Evolutionary conservation across 331 rosid species (phyloP).

Genomic region (Telfairia occidentalis): DNA sequence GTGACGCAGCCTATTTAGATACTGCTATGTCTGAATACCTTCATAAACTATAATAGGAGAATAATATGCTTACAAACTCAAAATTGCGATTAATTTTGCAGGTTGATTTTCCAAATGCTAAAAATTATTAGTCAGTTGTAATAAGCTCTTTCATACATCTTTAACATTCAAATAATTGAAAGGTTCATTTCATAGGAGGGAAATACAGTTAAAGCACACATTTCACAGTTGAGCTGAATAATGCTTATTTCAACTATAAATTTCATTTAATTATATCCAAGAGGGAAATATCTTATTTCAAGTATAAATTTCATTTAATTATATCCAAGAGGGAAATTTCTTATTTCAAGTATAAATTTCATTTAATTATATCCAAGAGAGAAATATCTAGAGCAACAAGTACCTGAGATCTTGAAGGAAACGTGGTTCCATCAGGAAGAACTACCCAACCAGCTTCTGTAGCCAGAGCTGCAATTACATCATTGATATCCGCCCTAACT

Average conservation of each 20-base stretch:
- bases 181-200: not conserved
- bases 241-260: not conserved
- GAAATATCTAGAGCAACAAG: conserved; percentile 10
- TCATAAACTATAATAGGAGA: not conserved
- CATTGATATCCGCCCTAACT: conserved; percentile 98
- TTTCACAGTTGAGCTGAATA: not conserved
- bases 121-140: not conserved
- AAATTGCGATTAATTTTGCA: not conserved
- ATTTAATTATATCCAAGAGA: not conserved
- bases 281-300: not conserved
- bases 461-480: conserved; percentile 88
- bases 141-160: not conserved
- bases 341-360: not conserved
- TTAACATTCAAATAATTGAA: not conserved
- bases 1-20: not conserved
- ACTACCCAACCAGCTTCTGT: conserved; percentile 99
- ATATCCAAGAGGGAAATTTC: not conserved
- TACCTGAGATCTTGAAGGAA: conserved; percentile 92
- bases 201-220: not conserved
- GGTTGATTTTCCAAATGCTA: not conserved
- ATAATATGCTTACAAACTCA: not conserved
- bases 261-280: not conserved
- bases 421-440: conserved; percentile 96
- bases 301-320: not conserved
- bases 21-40: not conserved